These are phyloP conservation scores for Leptodermis oblonga DNA, from an alignment of 257 asterid species.

Conservation along the genomic window DNA sequence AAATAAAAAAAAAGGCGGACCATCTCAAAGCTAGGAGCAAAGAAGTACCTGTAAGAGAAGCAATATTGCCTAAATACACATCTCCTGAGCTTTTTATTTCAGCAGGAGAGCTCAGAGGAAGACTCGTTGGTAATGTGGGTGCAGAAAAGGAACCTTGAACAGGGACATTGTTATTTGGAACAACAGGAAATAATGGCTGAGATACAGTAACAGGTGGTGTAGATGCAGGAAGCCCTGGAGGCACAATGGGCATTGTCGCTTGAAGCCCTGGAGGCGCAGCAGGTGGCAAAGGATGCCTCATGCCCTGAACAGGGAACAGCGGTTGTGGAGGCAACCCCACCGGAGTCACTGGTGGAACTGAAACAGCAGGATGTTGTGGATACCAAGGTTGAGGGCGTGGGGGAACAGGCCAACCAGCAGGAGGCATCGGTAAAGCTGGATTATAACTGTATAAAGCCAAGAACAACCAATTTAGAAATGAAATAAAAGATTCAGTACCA, in stretches of 20 bases:
- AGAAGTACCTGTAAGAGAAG: conserved; percentile 35
- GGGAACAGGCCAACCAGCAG: conserved; percentile 61
- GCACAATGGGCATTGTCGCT: conserved; percentile 45
- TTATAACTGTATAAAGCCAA: conserved; percentile 50
- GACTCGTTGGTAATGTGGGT: conserved; percentile 35
- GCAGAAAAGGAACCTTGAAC: conserved; percentile 53
- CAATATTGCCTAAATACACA: conserved; percentile 31
- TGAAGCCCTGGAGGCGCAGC: conserved; percentile 42
- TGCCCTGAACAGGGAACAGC: conserved; percentile 76
- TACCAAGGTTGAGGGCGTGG: conserved; percentile 83
- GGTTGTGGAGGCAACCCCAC: conserved; percentile 74
- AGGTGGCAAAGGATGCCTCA: conserved; percentile 49
- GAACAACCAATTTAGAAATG: conserved; percentile 13
- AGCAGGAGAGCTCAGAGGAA: conserved; percentile 35
- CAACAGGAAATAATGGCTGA: conserved; percentile 82
- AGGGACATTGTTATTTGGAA: conserved; percentile 39
- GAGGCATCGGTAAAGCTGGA: conserved; percentile 55
- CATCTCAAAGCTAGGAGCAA: conserved; percentile 48
- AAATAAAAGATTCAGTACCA: background rate
- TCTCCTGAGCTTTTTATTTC: conserved; percentile 38
- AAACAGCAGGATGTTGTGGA: conserved; percentile 58
- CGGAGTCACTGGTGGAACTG: conserved; percentile 60
- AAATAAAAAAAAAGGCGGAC: conserved; percentile 14
- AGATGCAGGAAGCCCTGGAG: conserved; percentile 64
- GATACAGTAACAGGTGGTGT: conserved; percentile 47